Evolutionary conservation across 2,329 filamentous ascomycete species (phyloP), one percentile per base, ranked within the genome.

Genomic region (Esteya vermicola): DNA sequence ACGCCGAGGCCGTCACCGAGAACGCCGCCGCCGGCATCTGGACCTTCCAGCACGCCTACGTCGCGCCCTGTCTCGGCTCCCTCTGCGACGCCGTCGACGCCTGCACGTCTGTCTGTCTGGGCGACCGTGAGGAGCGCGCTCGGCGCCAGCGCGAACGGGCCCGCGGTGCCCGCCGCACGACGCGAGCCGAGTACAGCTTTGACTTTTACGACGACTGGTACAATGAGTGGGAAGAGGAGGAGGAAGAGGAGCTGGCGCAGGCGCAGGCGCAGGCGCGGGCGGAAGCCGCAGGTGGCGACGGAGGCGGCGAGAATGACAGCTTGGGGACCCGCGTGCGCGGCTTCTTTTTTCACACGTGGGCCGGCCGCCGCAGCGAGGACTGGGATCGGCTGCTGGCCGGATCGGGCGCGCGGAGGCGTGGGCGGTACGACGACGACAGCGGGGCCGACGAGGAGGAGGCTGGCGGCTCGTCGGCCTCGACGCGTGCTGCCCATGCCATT

Each of bases 181-280:
- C 44, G 3, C 60, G 76, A 38, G 82, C 86, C 22, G 88, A 95
- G 59, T 75, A 82, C 51, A 88, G 75, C 52, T 96, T 96, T 56
- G 89, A 95, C 58, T 96, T 96, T 57, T 96, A 96, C 63, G 89
- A 95, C 59, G 89, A 95, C 59, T 96, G 89, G 89, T 85, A 94
- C 45, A 67, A 72, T 41, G 70, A 75, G 36, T 33, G 33, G 12
- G 25, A 39, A 10, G 12, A 23, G 27, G 42, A 38, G 6, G 37
- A 27, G 1, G 88, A 94, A 57, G 94, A 86, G 86, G 85, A 94
- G 43, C 66, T 70, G 68, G 22, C 26, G 40, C 20, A 12, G 28
- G 31, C 9, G 34, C 16, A 4, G 37, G 18, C 1, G 31, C 21
- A 1, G 39, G 72, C 32, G 62, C 68, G 35, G 59, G 61, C 16